Conservation (phyloP, 441 rosid genomes). For the Corymbia citriodora region DNA sequence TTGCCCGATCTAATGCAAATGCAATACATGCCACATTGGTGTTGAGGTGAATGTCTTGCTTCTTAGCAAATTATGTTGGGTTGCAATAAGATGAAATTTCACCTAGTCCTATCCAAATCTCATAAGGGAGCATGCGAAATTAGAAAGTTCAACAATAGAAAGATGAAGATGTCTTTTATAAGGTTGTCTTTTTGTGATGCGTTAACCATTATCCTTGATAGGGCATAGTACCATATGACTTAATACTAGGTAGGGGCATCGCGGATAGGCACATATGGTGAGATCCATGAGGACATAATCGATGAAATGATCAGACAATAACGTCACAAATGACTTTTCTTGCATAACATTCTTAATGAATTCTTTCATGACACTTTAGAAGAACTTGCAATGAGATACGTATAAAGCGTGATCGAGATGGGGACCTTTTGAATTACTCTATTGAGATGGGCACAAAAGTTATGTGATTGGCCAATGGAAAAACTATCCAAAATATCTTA, state of each 20-base stretch:
- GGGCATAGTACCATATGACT: neutral
- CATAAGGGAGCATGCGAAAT: too few species aligned
- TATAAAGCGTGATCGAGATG: neutral
- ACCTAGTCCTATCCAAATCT: neutral
- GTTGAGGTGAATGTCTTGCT: neutral
- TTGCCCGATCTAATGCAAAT: accelerated
- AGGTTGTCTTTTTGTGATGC: neutral
- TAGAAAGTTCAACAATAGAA: neutral
- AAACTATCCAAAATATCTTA: neutral
- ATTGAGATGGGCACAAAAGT: neutral
- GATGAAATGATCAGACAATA: accelerated
- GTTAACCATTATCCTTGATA: neutral
- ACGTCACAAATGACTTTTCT: neutral
- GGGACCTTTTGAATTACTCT: neutral
- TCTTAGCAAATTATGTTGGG: neutral
- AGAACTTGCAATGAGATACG: neutral
- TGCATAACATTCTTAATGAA: neutral
- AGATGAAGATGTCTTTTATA: neutral
- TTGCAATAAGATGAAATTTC: neutral
- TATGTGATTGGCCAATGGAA: neutral
- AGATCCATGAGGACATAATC: neutral
- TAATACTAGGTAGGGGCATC: neutral
- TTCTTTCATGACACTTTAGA: neutral
- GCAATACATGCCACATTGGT: neutral
- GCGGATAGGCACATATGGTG: accelerated